phyloP scores from a whole-genome alignment of 2,329 filamentous ascomycete genomes.

The Diaporthe ampelina region DNA sequence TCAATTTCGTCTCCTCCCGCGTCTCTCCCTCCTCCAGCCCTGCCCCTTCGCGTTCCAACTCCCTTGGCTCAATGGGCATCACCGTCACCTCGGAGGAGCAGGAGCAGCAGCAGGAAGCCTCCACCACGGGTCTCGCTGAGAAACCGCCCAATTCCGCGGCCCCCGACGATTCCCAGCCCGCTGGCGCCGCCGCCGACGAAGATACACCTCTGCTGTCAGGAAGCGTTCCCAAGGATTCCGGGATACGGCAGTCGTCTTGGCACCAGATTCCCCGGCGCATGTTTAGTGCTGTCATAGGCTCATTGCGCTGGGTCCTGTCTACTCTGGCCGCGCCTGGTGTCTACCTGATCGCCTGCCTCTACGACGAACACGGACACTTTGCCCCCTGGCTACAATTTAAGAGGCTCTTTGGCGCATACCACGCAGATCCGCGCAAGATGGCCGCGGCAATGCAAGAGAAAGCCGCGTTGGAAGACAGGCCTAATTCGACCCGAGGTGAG shows the following conservation, averaged over 20 bases:
- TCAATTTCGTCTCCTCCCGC: slow-evolving; percentile 92
- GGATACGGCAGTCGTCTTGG: slow-evolving; percentile 62
- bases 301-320: slow-evolving; percentile 82
- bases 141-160: slow-evolving; percentile 51
- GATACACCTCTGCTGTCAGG: slow-evolving; percentile 75
- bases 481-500: slow-evolving; percentile 45
- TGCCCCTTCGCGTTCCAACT: slow-evolving; percentile 71
- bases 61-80: slow-evolving; percentile 66
- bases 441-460: slow-evolving; percentile 54
- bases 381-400: slow-evolving; percentile 81
- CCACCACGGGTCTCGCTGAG: slow-evolving; percentile 47
- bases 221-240: slow-evolving; percentile 49
- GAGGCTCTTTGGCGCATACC: slow-evolving; percentile 69
- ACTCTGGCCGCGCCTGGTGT: slow-evolving; percentile 84
- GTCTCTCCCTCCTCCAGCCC: slow-evolving; percentile 75
- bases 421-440: slow-evolving; percentile 63
- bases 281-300: slow-evolving; percentile 78
- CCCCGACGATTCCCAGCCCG: slow-evolving; percentile 54
- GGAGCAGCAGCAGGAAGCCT: slow-evolving; percentile 50
- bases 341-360: slow-evolving; percentile 87
- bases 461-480: slow-evolving; percentile 50
- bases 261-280: slow-evolving; percentile 76
- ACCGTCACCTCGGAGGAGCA: slow-evolving; percentile 60
- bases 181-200: slow-evolving; percentile 65
- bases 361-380: slow-evolving; percentile 83